phyloP scores from a whole-genome alignment of 2,329 filamentous ascomycete genomes.

The Penicillium capsulatum region DNA sequence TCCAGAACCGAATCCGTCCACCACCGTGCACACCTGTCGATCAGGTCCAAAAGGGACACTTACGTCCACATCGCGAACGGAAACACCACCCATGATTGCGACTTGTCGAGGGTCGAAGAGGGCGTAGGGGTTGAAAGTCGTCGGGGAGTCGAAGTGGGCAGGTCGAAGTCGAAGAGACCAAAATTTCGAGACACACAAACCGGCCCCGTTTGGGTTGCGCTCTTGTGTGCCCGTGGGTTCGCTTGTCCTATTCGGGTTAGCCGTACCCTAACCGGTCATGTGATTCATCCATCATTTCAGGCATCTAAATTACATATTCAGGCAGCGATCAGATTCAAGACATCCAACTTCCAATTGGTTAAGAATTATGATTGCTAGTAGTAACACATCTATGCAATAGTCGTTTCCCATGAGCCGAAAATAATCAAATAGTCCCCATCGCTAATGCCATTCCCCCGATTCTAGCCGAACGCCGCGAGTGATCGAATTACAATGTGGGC shows the following conservation, averaged over 20 bases:
- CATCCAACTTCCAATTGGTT: slow-evolving; percentile 11
- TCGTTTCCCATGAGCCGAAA: slow-evolving; percentile 24
- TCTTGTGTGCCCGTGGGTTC: slow-evolving; percentile 37
- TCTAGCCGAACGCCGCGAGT: slow-evolving; percentile 8
- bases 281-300: slow-evolving; percentile 5
- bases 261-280: slow-evolving; percentile 34
- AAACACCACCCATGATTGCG: slow-evolving; percentile 64
- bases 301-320: not conserved
- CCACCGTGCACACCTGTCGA: slow-evolving; percentile 10
- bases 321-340: not conserved
- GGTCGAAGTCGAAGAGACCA: slow-evolving; percentile 39
- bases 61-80: slow-evolving; percentile 64
- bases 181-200: slow-evolving; percentile 38
- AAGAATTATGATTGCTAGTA: slow-evolving; percentile 18
- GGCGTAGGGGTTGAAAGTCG: slow-evolving; percentile 25
- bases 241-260: slow-evolving; percentile 43
- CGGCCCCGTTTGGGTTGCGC: slow-evolving; percentile 24
- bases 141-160: slow-evolving; percentile 28
- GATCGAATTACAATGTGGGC: slow-evolving; percentile 32
- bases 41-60: slow-evolving; percentile 30
- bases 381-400: not conserved
- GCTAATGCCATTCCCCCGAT: not conserved
- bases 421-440: slow-evolving; percentile 1
- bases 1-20: slow-evolving; percentile 21
- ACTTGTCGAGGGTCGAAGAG: slow-evolving; percentile 29